Conservation (phyloP, 768 basidiomycete genomes). For the Russula lepida region DNA sequence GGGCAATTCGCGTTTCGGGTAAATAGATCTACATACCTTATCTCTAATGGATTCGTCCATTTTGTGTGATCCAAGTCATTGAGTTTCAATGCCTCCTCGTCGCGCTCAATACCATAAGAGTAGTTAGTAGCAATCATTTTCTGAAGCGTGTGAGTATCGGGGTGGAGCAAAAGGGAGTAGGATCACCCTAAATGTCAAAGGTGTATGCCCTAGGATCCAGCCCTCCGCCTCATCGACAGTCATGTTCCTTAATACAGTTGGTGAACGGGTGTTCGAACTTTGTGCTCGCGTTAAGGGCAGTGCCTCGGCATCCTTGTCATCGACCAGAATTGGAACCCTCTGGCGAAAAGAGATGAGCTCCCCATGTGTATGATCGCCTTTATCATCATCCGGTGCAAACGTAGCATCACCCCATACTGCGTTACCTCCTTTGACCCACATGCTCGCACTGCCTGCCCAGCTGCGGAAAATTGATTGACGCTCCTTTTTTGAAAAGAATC, state of each 20-base stretch:
- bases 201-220: constrained; percentile 81
- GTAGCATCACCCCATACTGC: constrained; percentile 72
- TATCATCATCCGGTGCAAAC: constrained; percentile 73
- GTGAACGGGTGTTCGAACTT: background rate
- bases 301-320: constrained; percentile 20
- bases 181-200: constrained; percentile 66
- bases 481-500: constrained; percentile 87
- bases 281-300: constrained; percentile 9
- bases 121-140: constrained; percentile 82
- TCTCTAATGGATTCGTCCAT: constrained; percentile 90
- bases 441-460: constrained; percentile 90
- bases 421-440: constrained; percentile 92
- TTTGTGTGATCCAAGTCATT: constrained; percentile 73
- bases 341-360: constrained; percentile 74
- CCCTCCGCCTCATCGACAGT: constrained; percentile 63
- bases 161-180: background rate
- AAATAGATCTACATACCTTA: constrained; percentile 33
- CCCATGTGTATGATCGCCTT: constrained; percentile 57
- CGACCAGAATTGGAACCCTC: background rate
- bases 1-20: background rate
- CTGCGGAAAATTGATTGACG: constrained; percentile 83
- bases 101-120: constrained; percentile 79
- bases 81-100: constrained; percentile 49
- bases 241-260: constrained; percentile 46
- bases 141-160: constrained; percentile 29